Evolutionary conservation across 768 basidiomycete genomes (phyloP).

Genomic region (Lactifluus echinatus): DNA sequence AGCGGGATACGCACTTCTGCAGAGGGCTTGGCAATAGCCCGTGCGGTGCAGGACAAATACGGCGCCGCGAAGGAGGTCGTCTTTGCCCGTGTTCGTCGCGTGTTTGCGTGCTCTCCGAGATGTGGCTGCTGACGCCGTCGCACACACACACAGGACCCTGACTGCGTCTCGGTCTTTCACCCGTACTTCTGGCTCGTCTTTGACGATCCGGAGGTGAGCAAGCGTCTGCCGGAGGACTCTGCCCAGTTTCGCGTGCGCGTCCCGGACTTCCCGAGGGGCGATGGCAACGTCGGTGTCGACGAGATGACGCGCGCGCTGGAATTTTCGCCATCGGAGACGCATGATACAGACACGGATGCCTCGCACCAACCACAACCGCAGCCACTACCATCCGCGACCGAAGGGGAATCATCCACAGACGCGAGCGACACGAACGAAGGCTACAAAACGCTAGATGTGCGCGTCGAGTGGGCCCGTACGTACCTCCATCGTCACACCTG

Average conservation of each 20-base stretch:
- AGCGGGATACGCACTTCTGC: constrained; percentile 2
- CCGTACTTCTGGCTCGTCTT: constrained; percentile 15
- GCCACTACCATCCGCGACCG: not conserved
- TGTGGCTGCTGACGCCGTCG: not conserved
- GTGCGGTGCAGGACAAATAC: constrained; percentile 13
- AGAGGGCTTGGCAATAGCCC: constrained; percentile 13
- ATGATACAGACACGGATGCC: not conserved
- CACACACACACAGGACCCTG: not conserved
- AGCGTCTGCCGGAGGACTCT: not conserved
- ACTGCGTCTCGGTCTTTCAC: not conserved
- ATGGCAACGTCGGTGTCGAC: constrained; percentile 15
- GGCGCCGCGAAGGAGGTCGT: constrained; percentile 11
- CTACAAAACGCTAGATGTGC: not conserved
- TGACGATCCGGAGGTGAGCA: constrained; percentile 2
- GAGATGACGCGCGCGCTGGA: constrained; percentile 11
- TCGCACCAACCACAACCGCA: not conserved
- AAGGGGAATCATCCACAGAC: not conserved
- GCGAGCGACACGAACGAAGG: not conserved
- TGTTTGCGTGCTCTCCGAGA: not conserved
- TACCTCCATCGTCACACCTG: not conserved
- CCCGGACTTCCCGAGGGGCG: not conserved
- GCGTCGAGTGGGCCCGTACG: constrained; percentile 5
- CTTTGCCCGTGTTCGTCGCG: constrained; percentile 11
- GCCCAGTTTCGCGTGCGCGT: not conserved
- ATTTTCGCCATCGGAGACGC: no score